Evolutionary conservation across 306 rosid genomes (phyloP), one percentile per base, ranked within the genome.

Genomic region (Inga leiocalycina): DNA sequence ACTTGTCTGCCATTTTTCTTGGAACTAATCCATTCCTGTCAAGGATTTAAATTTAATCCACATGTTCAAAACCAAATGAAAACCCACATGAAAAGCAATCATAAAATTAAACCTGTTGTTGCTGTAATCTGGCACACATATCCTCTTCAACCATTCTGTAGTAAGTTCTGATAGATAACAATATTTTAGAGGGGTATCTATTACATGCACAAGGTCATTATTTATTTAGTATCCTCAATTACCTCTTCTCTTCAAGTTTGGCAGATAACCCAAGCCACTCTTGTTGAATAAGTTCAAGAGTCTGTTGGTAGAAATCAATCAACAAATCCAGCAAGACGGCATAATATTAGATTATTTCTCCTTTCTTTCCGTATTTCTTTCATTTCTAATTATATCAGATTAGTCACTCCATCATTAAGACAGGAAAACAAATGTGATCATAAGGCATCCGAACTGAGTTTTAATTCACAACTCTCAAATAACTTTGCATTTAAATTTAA

Each of bases 161-260:
- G 88, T 84, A 88, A 77, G 85, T 85, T 71, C 98, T 93, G 91
- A 83, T 34, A 84, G 64, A 54, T 83, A 27, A 59, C 73, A 84
- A 80, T 35, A 83, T 17, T 30, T 79, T 20, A 87, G 74, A 80
- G 87, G 87, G 69, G 57, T 51, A 67, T 67, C 32, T 71, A 72
- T 37, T 17, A 46, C 37, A 71, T 74, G 54, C 35, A 37, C 59
- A 54, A 49, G 68, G 49, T 78, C 27, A 69, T 22, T 27, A 69
- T 22, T 27, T 77, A 78, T 79, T 74, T 22, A 69, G 56, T 39
- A 64, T 79, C 76, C n/a, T 81, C 76, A 87, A 14, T 85, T 86
- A 95, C 99, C 98, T 91, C 85, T 86, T 95, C 84, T 92, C 92
- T 52, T 45, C 81, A 65, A 84, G 89, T 88, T 89, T 91, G 84